Conservation (phyloP, 139 green algal genomes). For the Chlamydomonas sp. region DNA sequence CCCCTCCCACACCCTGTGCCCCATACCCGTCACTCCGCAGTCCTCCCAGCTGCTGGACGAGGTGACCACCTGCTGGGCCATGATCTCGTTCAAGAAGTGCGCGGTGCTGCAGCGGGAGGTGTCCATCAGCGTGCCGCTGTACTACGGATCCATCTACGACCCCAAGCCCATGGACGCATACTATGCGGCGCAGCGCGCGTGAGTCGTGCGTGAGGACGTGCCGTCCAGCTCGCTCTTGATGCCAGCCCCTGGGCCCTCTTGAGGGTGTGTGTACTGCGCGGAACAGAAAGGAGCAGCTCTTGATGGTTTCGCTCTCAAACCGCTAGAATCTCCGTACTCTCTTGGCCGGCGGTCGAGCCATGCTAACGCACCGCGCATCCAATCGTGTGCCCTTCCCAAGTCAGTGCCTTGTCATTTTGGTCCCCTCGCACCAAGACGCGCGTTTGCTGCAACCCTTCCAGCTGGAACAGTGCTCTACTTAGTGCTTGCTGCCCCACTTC, state of each 20-base stretch:
- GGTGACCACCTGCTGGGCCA: constrained; percentile 63
- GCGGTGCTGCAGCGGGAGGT: constrained; percentile 43
- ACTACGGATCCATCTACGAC: constrained; percentile 50
- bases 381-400: not conserved
- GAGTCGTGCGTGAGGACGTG: not conserved
- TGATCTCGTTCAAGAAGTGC: constrained; percentile 60
- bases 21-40: constrained; percentile 24
- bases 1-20: no score
- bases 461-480: no score
- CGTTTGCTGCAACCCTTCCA: not conserved
- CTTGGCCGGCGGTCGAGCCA: no score
- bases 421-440: no score
- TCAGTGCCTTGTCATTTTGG: not conserved
- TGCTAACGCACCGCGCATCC: no score
- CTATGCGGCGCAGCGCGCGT: constrained; percentile 47
- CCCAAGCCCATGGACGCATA: constrained; percentile 42
- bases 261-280: no score
- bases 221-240: no score
- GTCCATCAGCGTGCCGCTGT: constrained; percentile 52
- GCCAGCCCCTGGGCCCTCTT: no score
- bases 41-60: constrained; percentile 60
- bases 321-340: no score
- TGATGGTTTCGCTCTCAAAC: not conserved
- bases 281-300: not conserved
- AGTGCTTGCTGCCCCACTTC: not conserved